These are phyloP conservation scores for Iris pallida DNA, from an alignment of 116 monocot genomes.

Conservation along the genomic window DNA sequence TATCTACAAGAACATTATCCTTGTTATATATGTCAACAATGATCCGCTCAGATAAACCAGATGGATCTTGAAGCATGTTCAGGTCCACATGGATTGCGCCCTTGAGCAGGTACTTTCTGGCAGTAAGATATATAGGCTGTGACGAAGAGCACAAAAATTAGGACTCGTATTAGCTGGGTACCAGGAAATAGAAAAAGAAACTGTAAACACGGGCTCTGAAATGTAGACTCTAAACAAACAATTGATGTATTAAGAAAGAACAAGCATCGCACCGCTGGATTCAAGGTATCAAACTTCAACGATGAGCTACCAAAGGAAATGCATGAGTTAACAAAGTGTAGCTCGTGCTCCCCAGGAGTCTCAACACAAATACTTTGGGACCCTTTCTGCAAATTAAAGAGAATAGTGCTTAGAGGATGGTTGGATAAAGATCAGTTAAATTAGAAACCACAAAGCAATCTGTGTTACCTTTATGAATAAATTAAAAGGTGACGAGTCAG, in stretches of 20 bases:
- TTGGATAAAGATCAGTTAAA: background rate
- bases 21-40: constrained; percentile 60
- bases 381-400: constrained; percentile 62
- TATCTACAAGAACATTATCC: constrained; percentile 34
- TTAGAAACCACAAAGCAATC: background rate
- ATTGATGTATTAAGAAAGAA: constrained; percentile 8
- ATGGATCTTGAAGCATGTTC: constrained; percentile 20
- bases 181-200: background rate
- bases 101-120: constrained; percentile 69
- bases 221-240: background rate
- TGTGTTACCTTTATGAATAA: constrained; percentile 64
- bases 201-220: constrained; percentile 6
- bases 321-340: constrained; percentile 76
- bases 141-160: constrained; percentile 5
- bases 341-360: constrained; percentile 68
- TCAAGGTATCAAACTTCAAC: constrained; percentile 51
- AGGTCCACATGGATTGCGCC: constrained; percentile 69
- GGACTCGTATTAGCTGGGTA: background rate
- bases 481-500: constrained; percentile 51
- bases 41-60: constrained; percentile 41
- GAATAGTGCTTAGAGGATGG: background rate
- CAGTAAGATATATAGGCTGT: constrained; percentile 68
- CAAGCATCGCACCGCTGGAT: constrained; percentile 34
- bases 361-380: constrained; percentile 71
- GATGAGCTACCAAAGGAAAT: constrained; percentile 74